Percentiles rank a stretch among this genome's conserved stretches.
Conservation (phyloP, 805 yeast species). For the Wickerhamiella lipophila region DNA sequence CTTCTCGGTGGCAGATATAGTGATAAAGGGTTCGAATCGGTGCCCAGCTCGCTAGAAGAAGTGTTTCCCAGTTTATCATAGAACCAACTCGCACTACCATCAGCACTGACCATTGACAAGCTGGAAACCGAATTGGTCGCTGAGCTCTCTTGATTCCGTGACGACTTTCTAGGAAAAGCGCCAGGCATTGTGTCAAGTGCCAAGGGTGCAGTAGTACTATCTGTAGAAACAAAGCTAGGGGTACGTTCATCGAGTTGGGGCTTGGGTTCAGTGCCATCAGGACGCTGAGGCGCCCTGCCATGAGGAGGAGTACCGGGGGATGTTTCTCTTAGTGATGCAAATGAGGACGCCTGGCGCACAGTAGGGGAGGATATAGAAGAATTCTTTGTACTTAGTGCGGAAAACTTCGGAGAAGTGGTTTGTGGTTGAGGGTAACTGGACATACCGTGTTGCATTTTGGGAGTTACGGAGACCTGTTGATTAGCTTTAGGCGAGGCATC, state of each 20-base stretch:
- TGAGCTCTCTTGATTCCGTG: neutral
- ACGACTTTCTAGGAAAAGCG: conserved; percentile 2
- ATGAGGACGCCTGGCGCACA: neutral
- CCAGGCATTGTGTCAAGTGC: conserved; percentile 8
- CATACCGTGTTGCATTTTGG: neutral
- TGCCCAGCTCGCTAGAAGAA: neutral
- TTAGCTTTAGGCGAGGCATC: neutral
- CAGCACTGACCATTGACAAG: neutral
- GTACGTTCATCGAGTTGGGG: neutral
- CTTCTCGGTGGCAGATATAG: conserved; percentile 6
- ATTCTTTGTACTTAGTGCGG: too few relatives aligned
- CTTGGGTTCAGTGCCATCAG: neutral
- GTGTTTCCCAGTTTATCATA: neutral
- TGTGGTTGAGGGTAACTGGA: neutral
- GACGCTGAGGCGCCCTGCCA: neutral
- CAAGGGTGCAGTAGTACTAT: neutral
- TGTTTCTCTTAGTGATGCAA: conserved; percentile 1
- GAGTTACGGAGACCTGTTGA: neutral
- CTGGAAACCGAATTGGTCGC: neutral
- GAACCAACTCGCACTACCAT: neutral
- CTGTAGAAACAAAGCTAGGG: neutral
- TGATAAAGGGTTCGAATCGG: neutral
- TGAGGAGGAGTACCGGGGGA: neutral
- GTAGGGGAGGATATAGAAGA: neutral
- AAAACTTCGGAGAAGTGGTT: neutral